phyloP scores from a whole-genome alignment of 768 basidiomycete species.

The Termitomyces bulborhizus region DNA sequence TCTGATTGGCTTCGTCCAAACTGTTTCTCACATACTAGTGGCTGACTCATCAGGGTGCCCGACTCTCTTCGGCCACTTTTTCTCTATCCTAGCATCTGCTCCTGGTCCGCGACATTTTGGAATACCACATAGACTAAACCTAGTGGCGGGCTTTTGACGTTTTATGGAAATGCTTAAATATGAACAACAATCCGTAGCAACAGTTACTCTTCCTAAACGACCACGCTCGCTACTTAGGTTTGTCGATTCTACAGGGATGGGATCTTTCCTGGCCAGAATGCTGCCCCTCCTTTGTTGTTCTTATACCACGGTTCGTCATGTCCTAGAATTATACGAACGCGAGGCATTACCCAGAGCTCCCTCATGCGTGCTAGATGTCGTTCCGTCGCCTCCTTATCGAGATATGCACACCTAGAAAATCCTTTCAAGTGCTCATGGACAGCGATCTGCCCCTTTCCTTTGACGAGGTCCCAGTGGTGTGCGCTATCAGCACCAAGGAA shows the following conservation, averaged over 20 bases:
- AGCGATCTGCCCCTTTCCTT: slow-evolving; percentile 35
- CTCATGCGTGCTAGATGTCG: slow-evolving; percentile 29
- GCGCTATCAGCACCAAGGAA: slow-evolving; percentile 51
- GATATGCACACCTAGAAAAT: slow-evolving; percentile 34
- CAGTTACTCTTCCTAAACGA: not conserved
- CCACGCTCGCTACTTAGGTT: not conserved
- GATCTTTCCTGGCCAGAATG: slow-evolving; percentile 38
- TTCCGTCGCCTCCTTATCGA: slow-evolving; percentile 34
- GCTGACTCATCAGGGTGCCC: too few species aligned
- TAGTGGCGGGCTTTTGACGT: not conserved
- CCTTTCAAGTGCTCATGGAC: slow-evolving; percentile 16
- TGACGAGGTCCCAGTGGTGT: slow-evolving; percentile 47
- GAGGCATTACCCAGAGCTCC: slow-evolving; percentile 27
- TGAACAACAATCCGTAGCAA: not conserved
- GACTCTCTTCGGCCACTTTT: too few species aligned
- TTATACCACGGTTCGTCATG: slow-evolving; percentile 41
- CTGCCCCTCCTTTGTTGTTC: slow-evolving; percentile 6
- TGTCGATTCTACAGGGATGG: slow-evolving; percentile 1
- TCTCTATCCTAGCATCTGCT: too few species aligned
- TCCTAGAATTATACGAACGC: slow-evolving; percentile 42
- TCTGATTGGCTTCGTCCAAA: not conserved
- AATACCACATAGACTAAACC: not conserved
- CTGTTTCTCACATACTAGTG: too few species aligned
- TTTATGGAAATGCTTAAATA: too few species aligned
- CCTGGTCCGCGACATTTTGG: not conserved